Percentiles rank a stretch among this genome's conserved stretches.
Evolutionary conservation across 2,329 filamentous ascomycete species (phyloP).

Genomic region (Lizonia empirigonia): DNA sequence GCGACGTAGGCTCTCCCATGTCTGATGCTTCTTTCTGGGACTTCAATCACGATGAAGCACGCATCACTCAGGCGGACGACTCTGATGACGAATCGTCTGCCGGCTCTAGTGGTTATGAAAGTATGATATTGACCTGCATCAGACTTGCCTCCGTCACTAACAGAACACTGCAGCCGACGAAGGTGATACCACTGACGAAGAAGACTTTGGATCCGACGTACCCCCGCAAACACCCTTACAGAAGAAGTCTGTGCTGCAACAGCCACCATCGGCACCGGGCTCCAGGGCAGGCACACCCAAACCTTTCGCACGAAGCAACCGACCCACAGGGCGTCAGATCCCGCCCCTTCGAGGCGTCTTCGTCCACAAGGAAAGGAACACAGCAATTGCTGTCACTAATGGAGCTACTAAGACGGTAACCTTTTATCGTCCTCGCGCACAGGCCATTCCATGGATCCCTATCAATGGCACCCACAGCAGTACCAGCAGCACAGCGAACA

Average conservation of each 20-base stretch:
- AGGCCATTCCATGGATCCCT: constrained; percentile 36
- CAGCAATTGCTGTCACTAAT: constrained; percentile 52
- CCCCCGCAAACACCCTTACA: constrained; percentile 52
- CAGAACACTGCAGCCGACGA: constrained; percentile 57
- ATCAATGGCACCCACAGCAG: constrained; percentile 45
- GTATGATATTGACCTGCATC: constrained; percentile 52
- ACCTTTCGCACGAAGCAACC: constrained; percentile 45
- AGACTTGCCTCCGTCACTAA: constrained; percentile 52
- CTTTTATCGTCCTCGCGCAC: constrained; percentile 49
- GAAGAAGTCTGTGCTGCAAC: constrained; percentile 54
- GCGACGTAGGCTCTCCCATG: constrained; percentile 53
- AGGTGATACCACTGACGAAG: constrained; percentile 63
- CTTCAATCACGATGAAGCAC: constrained; percentile 58
- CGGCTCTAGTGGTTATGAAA: constrained; percentile 62
- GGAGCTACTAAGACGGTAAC: constrained; percentile 49
- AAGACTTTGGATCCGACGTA: constrained; percentile 53
- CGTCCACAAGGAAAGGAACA: constrained; percentile 43
- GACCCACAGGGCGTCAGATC: constrained; percentile 33
- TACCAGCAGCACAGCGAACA: constrained; percentile 47
- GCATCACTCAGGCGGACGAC: constrained; percentile 40
- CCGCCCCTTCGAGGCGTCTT: constrained; percentile 45
- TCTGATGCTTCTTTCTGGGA: constrained; percentile 66
- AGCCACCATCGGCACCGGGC: constrained; percentile 54
- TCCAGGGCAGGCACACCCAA: constrained; percentile 45
- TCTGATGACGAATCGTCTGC: constrained; percentile 53